Evolutionary conservation across 2,329 filamentous ascomycete genomes (phyloP).

Genomic region (Aspergillus quadrilineatus): DNA sequence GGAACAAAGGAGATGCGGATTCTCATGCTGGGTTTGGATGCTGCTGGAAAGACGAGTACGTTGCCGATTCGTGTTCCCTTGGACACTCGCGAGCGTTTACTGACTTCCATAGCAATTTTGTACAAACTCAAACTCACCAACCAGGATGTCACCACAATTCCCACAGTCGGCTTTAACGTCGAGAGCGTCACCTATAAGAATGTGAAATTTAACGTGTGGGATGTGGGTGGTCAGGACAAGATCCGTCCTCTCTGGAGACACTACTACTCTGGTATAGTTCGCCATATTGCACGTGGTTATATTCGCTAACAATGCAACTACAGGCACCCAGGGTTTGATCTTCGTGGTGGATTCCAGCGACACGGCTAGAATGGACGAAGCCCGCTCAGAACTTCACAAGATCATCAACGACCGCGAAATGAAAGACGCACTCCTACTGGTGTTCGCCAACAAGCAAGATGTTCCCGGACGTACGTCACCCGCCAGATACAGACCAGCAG

Average conservation of each 20-base stretch:
- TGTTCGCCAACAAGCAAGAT: conserved; percentile 99
- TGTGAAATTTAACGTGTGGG: conserved; percentile 99
- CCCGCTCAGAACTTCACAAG: conserved; percentile 86
- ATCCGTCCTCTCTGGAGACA: conserved; percentile 96
- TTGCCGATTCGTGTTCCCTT: background rate
- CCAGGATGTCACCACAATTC: conserved; percentile 97
- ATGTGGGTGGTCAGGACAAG: conserved; percentile 98
- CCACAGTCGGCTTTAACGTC: conserved; percentile 98
- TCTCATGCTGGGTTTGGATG: conserved; percentile 96
- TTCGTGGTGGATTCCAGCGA: conserved; percentile 98
- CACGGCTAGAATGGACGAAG: conserved; percentile 86
- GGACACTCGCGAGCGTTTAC: conserved; percentile 4
- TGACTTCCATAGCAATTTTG: conserved; percentile 64
- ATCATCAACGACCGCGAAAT: conserved; percentile 98
- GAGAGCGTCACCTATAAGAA: conserved; percentile 99
- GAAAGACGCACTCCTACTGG: conserved; percentile 88
- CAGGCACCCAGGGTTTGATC: conserved; percentile 94
- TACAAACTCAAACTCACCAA: conserved; percentile 95
- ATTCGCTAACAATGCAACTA: conserved; percentile 6
- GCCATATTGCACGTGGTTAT: background rate
- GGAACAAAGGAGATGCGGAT: conserved; percentile 99
- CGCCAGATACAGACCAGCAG: background rate
- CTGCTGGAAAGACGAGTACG: conserved; percentile 89
- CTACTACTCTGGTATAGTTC: conserved; percentile 75
- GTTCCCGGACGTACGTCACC: conserved; percentile 67